Percentiles rank a stretch among this genome's conserved stretches.
Conservation (phyloP, 495 filamentous ascomycete species). For the Neurospora tetrasperma region DNA sequence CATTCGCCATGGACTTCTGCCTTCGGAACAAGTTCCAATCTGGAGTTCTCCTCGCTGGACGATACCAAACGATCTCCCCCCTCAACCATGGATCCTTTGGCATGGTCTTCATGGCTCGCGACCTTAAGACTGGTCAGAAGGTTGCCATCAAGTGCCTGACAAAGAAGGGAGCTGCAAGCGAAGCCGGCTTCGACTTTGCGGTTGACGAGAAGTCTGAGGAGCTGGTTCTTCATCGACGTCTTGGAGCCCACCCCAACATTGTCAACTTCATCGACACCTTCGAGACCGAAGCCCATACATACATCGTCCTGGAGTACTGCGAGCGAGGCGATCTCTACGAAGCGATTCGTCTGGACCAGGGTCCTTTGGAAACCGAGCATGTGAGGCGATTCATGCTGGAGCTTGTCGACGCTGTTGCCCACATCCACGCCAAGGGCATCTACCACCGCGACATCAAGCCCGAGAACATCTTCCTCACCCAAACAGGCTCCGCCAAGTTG, state of each 20-base stretch:
- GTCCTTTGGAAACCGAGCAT: conserved; percentile 88
- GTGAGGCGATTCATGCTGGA: conserved; percentile 96
- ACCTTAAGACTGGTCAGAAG: conserved; percentile 58
- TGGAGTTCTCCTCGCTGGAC: conserved; percentile 67
- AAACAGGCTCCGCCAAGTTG: conserved; percentile 83
- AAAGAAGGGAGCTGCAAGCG: conserved; percentile 54
- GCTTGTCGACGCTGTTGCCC: conserved; percentile 78
- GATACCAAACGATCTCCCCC: conserved; percentile 81
- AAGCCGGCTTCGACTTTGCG: conserved; percentile 43
- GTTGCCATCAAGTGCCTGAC: conserved; percentile 93
- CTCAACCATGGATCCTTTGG: conserved; percentile 98
- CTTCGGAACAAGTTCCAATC: conserved; percentile 62
- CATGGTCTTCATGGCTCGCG: conserved; percentile 89
- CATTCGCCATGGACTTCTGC: conserved; percentile 57
- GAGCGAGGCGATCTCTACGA: conserved; percentile 96
- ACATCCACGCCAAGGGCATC: conserved; percentile 81
- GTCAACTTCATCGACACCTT: conserved; percentile 89
- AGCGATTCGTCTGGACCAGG: conserved; percentile 78
- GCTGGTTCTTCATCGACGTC: conserved; percentile 64
- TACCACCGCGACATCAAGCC: conserved; percentile 99
- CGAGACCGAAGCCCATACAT: conserved; percentile 80
- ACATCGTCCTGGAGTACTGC: conserved; percentile 92
- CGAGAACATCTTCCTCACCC: conserved; percentile 93
- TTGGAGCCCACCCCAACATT: conserved; percentile 78
- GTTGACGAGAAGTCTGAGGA: conserved; percentile 84